These are phyloP conservation scores for Neurospora sp. DNA, from an alignment of 495 filamentous ascomycete genomes.

Conservation along the genomic window DNA sequence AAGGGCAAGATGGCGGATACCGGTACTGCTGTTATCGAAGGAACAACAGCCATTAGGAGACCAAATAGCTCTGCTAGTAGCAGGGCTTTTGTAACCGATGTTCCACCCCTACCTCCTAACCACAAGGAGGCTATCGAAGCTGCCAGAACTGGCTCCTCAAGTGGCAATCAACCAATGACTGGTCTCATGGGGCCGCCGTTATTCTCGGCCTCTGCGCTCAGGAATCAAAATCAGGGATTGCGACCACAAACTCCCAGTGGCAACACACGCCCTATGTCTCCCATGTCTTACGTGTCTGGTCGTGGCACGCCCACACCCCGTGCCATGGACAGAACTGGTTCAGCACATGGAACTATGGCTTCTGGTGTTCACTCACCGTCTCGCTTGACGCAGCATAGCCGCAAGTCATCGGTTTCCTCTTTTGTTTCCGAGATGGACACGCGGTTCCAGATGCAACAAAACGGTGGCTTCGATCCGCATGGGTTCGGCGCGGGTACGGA, in stretches of 20 bases:
- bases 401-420: conserved; percentile 83
- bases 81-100: conserved; percentile 17
- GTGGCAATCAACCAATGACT: conserved; percentile 33
- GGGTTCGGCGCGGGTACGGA: conserved; percentile 62
- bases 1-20: conserved; percentile 22
- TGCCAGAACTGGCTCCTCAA: conserved; percentile 44
- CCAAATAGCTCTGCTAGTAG: conserved; percentile 64
- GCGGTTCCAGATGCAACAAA: conserved; percentile 66
- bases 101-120: conserved; percentile 69
- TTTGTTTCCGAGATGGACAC: conserved; percentile 90
- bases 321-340: conserved; percentile 16
- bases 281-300: conserved; percentile 20
- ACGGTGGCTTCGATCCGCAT: conserved; percentile 45
- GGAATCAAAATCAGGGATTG: conserved; percentile 26
- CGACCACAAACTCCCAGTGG: conserved; percentile 64
- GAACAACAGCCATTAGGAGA: conserved; percentile 28
- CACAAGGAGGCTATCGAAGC: conserved; percentile 78
- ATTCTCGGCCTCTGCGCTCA: conserved; percentile 71
- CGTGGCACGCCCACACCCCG: conserved; percentile 33
- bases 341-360: conserved; percentile 19
- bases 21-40: conserved; percentile 14
- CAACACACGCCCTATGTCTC: conserved; percentile 26
- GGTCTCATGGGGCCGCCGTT: conserved; percentile 76
- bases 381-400: conserved; percentile 29
- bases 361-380: conserved; percentile 32